Evolutionary conservation across 2,329 filamentous ascomycete genomes (phyloP), one percentile per base, ranked within the genome.

Genomic region (Sclerotinia subarctica): DNA sequence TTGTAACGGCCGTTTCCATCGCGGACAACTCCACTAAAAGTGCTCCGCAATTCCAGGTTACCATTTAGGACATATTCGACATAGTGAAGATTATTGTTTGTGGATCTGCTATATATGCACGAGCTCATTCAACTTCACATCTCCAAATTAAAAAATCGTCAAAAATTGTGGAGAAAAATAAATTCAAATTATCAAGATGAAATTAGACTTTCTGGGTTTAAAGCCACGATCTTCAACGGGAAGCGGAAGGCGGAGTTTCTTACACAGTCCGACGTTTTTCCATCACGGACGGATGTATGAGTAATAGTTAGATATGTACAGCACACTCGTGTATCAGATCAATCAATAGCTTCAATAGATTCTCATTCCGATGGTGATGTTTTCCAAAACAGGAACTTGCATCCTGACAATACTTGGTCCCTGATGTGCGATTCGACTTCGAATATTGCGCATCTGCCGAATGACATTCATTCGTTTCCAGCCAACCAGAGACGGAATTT

Each of bases 381-480:
- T 26, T 60, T 52, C 46, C 65, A 26, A 46, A 35, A 44, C 26
- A 21, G 38, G 26, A 32, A 15, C 54, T 35, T 47, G 38, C 49
- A 62, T 54, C 44, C 11, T 35, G 17, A 15, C 17, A 32, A 67
- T 62, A 53, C 35, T 35, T 62, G 38, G 38, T 47, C 15, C 65
- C 53, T 26, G 21, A 26, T 44, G 26, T 46, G 46, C 54, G 42
- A 67, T 67, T 62, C 56, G 47, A 54, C 64, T 60, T 60, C 64
- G 64, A 66, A 38, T 52, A 60, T 15, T 60, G 29, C 46, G 53
- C 65, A 67, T n/a, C 19, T 67, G 62, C 35, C 65, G 56, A 49
- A 46, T 46, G 21, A 19, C 24, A 32, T 53, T 32, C 19, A 60
- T 52, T 60, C 7, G 42, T 47, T 47, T 35, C 24, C 56, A 53